Evolutionary conservation across 164 flowering plant species (phyloP).

Genomic region (Aristolochia californica): DNA sequence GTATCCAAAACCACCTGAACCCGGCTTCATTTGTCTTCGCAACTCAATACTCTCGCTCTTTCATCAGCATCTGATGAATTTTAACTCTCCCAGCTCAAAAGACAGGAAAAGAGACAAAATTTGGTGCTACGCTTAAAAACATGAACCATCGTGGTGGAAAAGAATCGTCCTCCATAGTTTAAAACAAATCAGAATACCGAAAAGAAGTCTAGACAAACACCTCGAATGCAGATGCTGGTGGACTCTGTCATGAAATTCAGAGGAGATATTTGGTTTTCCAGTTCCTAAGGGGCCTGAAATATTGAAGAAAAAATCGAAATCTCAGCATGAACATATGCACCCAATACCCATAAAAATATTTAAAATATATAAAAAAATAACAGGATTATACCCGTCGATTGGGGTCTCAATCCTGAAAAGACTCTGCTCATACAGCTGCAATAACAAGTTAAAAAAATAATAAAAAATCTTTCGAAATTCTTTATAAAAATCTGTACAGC

Average conservation of each 20-base stretch:
- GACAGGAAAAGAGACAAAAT: no score
- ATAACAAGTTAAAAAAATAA: slow-evolving; percentile 5
- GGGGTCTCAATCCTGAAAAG: slow-evolving; percentile 48
- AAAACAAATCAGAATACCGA: no score
- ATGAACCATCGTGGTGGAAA: no score
- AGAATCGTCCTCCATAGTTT: no score
- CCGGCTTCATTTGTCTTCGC: no score
- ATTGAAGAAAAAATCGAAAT: background rate
- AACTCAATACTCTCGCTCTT: no score
- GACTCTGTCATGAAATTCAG: slow-evolving; percentile 50
- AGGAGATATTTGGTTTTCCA: slow-evolving; percentile 33
- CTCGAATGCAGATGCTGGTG: slow-evolving; percentile 35
- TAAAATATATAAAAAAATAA: no score
- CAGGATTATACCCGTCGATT: slow-evolving; percentile 31
- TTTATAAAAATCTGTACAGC: background rate
- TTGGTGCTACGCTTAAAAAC: no score
- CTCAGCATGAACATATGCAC: background rate
- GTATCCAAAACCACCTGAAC: no score
- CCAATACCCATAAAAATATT: background rate
- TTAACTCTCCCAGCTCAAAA: no score
- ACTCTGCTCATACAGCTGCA: slow-evolving; percentile 41
- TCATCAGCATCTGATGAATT: no score
- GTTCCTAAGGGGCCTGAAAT: slow-evolving; percentile 29
- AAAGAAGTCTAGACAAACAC: no score
- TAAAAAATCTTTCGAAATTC: background rate